Evolutionary conservation across 306 rosid species (phyloP).

Genomic region (Astragalus membranaceus): DNA sequence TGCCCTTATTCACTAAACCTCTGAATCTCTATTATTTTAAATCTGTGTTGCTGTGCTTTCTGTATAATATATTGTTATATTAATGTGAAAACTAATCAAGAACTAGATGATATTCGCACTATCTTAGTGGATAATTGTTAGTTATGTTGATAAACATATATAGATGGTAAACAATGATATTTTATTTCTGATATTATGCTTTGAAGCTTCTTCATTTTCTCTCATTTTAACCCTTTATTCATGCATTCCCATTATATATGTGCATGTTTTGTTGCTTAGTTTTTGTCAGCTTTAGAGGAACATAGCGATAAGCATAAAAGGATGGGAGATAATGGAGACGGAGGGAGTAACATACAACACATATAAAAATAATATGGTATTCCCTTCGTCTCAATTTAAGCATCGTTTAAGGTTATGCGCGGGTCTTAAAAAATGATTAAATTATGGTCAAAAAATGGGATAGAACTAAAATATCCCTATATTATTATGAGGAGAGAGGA

Average conservation of each 20-base stretch:
- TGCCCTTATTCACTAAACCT: neutral
- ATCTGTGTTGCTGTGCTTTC: neutral
- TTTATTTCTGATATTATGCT: neutral
- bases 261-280: neutral
- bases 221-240: neutral
- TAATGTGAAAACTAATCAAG: neutral
- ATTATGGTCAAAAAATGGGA: no score
- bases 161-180: neutral
- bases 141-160: neutral
- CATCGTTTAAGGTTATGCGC: no score
- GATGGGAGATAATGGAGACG: conserved; percentile 15
- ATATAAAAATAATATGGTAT: no score
- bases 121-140: neutral
- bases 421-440: no score
- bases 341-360: no score
- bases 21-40: neutral
- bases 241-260: conserved; percentile 6
- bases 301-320: neutral
- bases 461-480: no score
- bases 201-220: conserved; percentile 18
- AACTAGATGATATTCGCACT: conserved; percentile 13
- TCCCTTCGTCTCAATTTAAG: no score
- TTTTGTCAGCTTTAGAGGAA: neutral
- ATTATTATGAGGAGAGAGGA: no score
- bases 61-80: neutral